Percentiles rank a stretch among this genome's conserved stretches.
Conservation (phyloP, 768 basidiomycete species). For the Tricholoma flavovirens region DNA sequence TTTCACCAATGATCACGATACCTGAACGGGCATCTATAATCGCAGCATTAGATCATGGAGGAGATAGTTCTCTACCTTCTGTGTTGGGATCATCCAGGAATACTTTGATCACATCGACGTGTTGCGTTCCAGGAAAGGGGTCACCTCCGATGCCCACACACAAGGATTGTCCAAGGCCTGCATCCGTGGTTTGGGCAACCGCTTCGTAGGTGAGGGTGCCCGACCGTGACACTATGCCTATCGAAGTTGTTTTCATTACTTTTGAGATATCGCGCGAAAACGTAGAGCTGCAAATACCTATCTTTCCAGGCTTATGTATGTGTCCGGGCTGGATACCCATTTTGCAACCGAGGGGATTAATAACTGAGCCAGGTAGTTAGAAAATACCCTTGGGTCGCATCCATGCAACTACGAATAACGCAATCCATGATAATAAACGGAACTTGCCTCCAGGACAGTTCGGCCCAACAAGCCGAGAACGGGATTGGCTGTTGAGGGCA, state of each 20-base stretch:
- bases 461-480: constrained; percentile 93
- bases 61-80: constrained; percentile 52
- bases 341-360: constrained; percentile 96
- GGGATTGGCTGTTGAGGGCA: constrained; percentile 89
- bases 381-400: background rate
- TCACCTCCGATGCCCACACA: constrained; percentile 98
- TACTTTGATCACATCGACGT: constrained; percentile 92
- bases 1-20: constrained; percentile 97
- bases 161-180: constrained; percentile 93
- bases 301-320: constrained; percentile 94
- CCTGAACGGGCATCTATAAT: constrained; percentile 36
- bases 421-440: background rate
- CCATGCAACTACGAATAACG: background rate
- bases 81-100: constrained; percentile 94
- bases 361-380: constrained; percentile 41
- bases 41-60: background rate
- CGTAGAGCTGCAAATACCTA: constrained; percentile 49
- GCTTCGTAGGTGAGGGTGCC: constrained; percentile 98
- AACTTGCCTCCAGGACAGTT: constrained; percentile 84
- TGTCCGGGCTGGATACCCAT: constrained; percentile 99
- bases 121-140: constrained; percentile 94
- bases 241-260: background rate
- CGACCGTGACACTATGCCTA: constrained; percentile 92
- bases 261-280: background rate
- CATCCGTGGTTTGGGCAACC: constrained; percentile 93